Evolutionary conservation across 148 eudicot genomes (phyloP).

Genomic region (Amaranthus palmeri): DNA sequence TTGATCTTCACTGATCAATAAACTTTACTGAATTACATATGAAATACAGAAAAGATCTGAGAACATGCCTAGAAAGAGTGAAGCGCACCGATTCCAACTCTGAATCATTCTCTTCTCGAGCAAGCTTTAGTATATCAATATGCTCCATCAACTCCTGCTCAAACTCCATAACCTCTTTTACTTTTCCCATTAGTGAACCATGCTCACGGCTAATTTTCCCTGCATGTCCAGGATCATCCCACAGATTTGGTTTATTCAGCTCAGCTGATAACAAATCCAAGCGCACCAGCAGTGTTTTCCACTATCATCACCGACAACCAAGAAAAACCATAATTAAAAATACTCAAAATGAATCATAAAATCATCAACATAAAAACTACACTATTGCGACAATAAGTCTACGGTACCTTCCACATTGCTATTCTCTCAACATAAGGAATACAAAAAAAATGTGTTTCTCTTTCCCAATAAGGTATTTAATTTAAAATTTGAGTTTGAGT

Average conservation of each 20-base stretch:
- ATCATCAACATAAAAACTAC: neutral
- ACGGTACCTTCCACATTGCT: too few relatives aligned
- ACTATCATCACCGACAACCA: slow-evolving; percentile 38
- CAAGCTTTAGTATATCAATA: slow-evolving; percentile 93
- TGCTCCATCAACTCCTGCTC: slow-evolving; percentile 85
- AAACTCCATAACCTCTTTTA: slow-evolving; percentile 79
- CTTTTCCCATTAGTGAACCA: slow-evolving; percentile 68
- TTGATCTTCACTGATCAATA: neutral
- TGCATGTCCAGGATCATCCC: slow-evolving; percentile 94
- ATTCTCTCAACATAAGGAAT: too few relatives aligned
- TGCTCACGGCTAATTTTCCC: slow-evolving; percentile 92
- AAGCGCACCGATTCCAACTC: slow-evolving; percentile 96
- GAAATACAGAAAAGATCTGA: slow-evolving; percentile 29
- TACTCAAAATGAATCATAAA: neutral
- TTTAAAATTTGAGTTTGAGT: too few relatives aligned
- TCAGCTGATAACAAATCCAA: slow-evolving; percentile 61
- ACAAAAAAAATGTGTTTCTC: too few relatives aligned
- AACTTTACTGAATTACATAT: slow-evolving; percentile 2
- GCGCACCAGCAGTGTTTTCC: slow-evolving; percentile 66
- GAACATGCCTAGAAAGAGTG: slow-evolving; percentile 70
- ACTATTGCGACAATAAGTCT: neutral
- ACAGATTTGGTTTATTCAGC: slow-evolving; percentile 67
- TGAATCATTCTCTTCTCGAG: slow-evolving; percentile 89
- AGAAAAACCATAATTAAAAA: neutral
- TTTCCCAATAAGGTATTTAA: too few relatives aligned